These are phyloP conservation scores for Phytophthora sansomeana DNA, from an alignment of 352 stramenopile genomes.

Conservation along the genomic window DNA sequence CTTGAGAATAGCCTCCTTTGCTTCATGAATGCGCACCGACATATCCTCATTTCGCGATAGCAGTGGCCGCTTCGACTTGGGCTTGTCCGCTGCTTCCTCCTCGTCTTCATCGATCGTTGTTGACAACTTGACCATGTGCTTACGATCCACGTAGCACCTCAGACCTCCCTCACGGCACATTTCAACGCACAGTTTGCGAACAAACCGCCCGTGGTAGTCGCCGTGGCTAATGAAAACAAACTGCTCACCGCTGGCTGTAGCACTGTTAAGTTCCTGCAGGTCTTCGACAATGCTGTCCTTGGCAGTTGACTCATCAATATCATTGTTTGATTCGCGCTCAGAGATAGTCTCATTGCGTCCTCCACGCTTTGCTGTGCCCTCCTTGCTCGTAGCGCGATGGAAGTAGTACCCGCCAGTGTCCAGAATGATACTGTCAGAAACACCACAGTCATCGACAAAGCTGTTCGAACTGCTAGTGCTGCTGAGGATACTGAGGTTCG, in stretches of 20 bases:
- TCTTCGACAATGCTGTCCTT: slow-evolving; percentile 71
- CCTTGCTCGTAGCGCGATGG: slow-evolving; percentile 46
- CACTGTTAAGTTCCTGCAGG: slow-evolving; percentile 58
- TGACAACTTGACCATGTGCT: slow-evolving; percentile 39
- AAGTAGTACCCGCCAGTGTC: slow-evolving; percentile 80
- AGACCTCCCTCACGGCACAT: slow-evolving; percentile 72
- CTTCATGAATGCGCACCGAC: slow-evolving; percentile 75
- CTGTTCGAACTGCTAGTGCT: slow-evolving; percentile 58
- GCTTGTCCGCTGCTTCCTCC: slow-evolving; percentile 28
- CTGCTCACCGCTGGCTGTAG: slow-evolving; percentile 65
- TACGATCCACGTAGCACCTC: slow-evolving; percentile 76
- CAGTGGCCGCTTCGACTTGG: slow-evolving; percentile 16
- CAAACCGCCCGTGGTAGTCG: slow-evolving; percentile 77
- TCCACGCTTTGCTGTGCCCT: slow-evolving; percentile 20
- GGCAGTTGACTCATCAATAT: slow-evolving; percentile 19
- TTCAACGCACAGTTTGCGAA: slow-evolving; percentile 71
- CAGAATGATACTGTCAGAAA: slow-evolving; percentile 73
- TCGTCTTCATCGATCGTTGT: slow-evolving; percentile 40
- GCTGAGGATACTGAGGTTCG: slow-evolving; percentile 48
- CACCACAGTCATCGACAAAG: slow-evolving; percentile 53
- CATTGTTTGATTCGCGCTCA: slow-evolving; percentile 30
- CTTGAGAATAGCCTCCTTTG: slow-evolving; percentile 86
- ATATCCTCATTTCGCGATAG: slow-evolving; percentile 57
- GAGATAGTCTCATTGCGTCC: slow-evolving; percentile 25
- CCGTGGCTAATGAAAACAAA: slow-evolving; percentile 90